Conservation (phyloP, 2,329 filamentous ascomycete species). For the Fusarium drepaniforme region DNA sequence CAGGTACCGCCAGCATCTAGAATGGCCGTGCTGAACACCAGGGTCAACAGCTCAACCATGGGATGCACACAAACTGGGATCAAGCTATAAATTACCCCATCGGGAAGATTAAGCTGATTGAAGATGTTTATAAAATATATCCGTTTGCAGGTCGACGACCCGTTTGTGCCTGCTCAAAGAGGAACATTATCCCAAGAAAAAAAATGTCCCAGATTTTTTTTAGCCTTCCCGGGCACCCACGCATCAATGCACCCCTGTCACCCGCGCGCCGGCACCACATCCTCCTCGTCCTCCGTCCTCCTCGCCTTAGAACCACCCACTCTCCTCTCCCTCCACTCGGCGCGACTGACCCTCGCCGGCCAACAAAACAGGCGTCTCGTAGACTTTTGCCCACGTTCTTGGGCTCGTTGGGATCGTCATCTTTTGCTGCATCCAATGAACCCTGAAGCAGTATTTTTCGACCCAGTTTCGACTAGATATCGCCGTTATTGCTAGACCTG, state of each 20-base stretch:
- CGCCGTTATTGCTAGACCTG: slow-evolving; percentile 3
- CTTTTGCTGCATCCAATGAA: slow-evolving; percentile 51
- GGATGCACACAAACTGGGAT: neutral
- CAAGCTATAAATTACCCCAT: neutral
- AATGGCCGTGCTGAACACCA: slow-evolving; percentile 9
- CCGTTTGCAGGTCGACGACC: neutral
- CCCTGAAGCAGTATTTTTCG: neutral
- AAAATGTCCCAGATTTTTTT: slow-evolving; percentile 39
- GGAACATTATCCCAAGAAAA: slow-evolving; percentile 11
- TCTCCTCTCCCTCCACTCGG: slow-evolving; percentile 48
- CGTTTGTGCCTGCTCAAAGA: neutral
- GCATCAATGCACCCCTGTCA: slow-evolving; percentile 32
- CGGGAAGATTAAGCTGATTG: neutral
- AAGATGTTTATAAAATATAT: neutral
- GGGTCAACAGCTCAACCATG: neutral
- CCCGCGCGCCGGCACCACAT: slow-evolving; percentile 20
- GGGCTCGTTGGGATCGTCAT: slow-evolving; percentile 72
- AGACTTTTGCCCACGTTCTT: slow-evolving; percentile 65
- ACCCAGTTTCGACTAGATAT: slow-evolving; percentile 17
- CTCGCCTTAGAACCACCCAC: slow-evolving; percentile 44
- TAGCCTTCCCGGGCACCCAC: slow-evolving; percentile 23
- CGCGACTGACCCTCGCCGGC: slow-evolving; percentile 49
- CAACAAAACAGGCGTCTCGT: slow-evolving; percentile 45
- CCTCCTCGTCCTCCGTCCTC: slow-evolving; percentile 38
- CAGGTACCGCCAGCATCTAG: slow-evolving; percentile 21